Evolutionary conservation across 306 rosid genomes (phyloP), one percentile per base, ranked within the genome.

Genomic region (Fragaria ananassa): DNA sequence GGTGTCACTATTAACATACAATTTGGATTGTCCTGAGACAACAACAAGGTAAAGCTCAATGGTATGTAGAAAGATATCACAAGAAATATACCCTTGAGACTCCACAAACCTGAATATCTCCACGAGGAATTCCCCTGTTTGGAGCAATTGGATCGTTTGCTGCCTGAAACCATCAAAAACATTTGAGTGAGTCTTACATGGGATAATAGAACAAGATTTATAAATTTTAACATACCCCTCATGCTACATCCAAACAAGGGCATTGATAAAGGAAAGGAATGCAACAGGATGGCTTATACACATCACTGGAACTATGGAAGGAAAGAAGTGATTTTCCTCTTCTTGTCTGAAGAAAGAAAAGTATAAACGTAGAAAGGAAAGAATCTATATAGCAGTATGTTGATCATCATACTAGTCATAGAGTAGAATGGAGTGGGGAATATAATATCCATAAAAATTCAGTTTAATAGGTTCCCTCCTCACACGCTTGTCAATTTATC

Each of bases 141-240:
- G 97, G 96, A 82, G 99, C 99, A 80, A 95, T 89, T 5, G 99
- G 97, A 82, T 95, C 99, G 81, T 90, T 92, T 80, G 83, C 97
- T 21, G 97, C 99, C 99, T 92, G 89, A 13, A 79, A 62, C 25
- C 69, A 81, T 58, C 79, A 37, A 64, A 31, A 78, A 79, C 31
- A 25, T 56, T 31, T 60, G 56, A 80, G 74, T 60, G 54, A 79
- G 73, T 74, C 68, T 29, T 57, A n/a, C 25, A 11, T 25, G 23
- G 64, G 23, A 19, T 44, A 27, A 21, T 6, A 68, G 3, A 21
- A 44, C 54, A 44, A 42, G 8, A 6, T 11, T 68, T 44, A 1
- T 21, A 8, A 13, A 27, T 34, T 63, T 63, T 14, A 7, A 63
- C 15, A 62, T 23, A 11, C 10, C 71, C 39, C 34, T 39, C 71